Evolutionary conservation across 306 rosid genomes (phyloP).

Genomic region (Casuarina equisetifolia): DNA sequence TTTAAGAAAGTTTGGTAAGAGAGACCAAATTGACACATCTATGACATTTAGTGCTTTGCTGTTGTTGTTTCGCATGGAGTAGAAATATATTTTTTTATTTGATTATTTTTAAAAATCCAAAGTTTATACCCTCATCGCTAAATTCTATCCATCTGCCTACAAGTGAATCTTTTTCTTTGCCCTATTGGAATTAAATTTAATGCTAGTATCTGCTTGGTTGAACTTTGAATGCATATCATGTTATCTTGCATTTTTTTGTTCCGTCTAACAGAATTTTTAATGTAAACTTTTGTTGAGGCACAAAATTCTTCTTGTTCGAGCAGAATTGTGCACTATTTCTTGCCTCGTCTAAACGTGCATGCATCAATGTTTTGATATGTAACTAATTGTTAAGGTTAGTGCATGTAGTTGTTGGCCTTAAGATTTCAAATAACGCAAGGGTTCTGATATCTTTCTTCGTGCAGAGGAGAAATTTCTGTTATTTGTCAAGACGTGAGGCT

Average conservation of each 20-base stretch:
- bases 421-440: not conserved
- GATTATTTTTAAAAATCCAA: not conserved
- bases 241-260: not conserved
- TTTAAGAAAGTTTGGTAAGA: too few species aligned
- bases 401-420: not conserved
- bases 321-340: not conserved
- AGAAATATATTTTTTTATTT: too few species aligned
- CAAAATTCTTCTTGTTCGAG: not conserved
- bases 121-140: not conserved
- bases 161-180: not conserved
- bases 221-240: not conserved
- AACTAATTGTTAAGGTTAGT: too few species aligned
- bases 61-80: not conserved
- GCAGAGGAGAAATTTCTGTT: constrained; percentile 91
- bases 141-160: not conserved
- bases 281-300: not conserved
- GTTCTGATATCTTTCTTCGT: constrained; percentile 19
- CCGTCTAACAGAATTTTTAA: not conserved
- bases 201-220: not conserved
- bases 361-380: not conserved
- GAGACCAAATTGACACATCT: too few species aligned
- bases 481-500: constrained; percentile 69
- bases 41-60: not conserved
- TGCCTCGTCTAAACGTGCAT: not conserved
- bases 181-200: not conserved